phyloP scores from a whole-genome alignment of 2,329 filamentous ascomycete genomes.

The Fragosphaeria purpurea region DNA sequence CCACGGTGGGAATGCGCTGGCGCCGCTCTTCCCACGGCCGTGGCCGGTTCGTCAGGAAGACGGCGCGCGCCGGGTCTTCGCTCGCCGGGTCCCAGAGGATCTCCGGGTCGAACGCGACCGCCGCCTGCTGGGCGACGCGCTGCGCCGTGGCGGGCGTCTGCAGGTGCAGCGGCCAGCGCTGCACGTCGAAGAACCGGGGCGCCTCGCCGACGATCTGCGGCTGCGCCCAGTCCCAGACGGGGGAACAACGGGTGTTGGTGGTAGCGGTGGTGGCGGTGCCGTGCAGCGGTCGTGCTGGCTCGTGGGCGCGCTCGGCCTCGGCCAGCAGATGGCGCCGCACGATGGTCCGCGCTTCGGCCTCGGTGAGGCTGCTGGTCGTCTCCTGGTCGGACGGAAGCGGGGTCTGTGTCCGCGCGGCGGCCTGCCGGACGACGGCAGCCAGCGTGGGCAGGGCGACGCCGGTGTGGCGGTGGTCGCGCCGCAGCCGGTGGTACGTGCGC shows the following conservation, averaged over 20 bases:
- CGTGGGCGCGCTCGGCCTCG: constrained; percentile 28
- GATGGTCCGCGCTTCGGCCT: constrained; percentile 15
- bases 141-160: constrained; percentile 23
- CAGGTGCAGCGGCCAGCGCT: constrained; percentile 37
- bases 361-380: constrained; percentile 7
- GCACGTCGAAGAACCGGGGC: constrained; percentile 32
- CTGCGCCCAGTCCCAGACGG: constrained; percentile 27
- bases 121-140: background rate
- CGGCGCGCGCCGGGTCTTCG: constrained; percentile 18
- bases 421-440: constrained; percentile 22
- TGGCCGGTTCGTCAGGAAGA: too few species aligned
- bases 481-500: constrained; percentile 2
- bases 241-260: constrained; percentile 8
- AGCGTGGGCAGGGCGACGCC: constrained; percentile 11
- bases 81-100: constrained; percentile 18
- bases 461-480: background rate
- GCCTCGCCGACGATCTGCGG: constrained; percentile 14
- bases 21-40: too few species aligned
- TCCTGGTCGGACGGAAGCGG: constrained; percentile 7
- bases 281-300: too few species aligned
- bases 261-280: constrained; percentile 1
- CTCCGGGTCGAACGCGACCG: constrained; percentile 10
- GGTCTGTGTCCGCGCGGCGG: constrained; percentile 16
- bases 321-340: constrained; percentile 31
- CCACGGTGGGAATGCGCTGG: too few species aligned